These are phyloP conservation scores for Kodamaea derodonti DNA, from an alignment of 1,139 yeast species.

Conservation along the genomic window DNA sequence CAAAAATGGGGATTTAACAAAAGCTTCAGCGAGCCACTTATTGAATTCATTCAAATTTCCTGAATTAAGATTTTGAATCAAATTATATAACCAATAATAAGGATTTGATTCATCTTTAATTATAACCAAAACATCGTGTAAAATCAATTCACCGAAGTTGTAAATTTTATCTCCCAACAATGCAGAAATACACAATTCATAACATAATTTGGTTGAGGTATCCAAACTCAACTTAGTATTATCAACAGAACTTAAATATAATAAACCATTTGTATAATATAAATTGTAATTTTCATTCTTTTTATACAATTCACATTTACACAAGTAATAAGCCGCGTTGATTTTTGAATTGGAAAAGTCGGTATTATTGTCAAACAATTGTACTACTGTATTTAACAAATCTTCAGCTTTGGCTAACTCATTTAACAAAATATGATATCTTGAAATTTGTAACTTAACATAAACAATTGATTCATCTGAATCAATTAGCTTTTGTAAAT, in stretches of 20 bases:
- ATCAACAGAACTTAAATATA: slow-evolving; percentile 50
- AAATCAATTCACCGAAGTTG: slow-evolving; percentile 90
- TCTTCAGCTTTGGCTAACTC: slow-evolving; percentile 64
- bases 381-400: slow-evolving; percentile 59
- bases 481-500: slow-evolving; percentile 34
- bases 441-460: slow-evolving; percentile 74
- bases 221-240: slow-evolving; percentile 17
- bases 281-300: slow-evolving; percentile 72
- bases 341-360: slow-evolving; percentile 57
- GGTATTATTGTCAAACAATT: slow-evolving; percentile 47
- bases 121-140: slow-evolving; percentile 75
- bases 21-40: slow-evolving; percentile 36
- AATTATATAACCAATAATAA: slow-evolving; percentile 69
- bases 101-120: slow-evolving; percentile 43
- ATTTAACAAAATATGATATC: slow-evolving; percentile 57
- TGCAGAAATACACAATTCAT: slow-evolving; percentile 83
- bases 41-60: slow-evolving; percentile 72
- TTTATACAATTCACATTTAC: slow-evolving; percentile 75
- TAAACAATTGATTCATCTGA: slow-evolving; percentile 49
- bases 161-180: slow-evolving; percentile 87
- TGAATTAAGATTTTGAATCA: slow-evolving; percentile 66
- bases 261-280: slow-evolving; percentile 63
- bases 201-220: slow-evolving; percentile 49
- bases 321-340: slow-evolving; percentile 78
- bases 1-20: slow-evolving; percentile 54